phyloP scores from a whole-genome alignment of 352 stramenopile genomes.

The Phytophthora capsici region DNA sequence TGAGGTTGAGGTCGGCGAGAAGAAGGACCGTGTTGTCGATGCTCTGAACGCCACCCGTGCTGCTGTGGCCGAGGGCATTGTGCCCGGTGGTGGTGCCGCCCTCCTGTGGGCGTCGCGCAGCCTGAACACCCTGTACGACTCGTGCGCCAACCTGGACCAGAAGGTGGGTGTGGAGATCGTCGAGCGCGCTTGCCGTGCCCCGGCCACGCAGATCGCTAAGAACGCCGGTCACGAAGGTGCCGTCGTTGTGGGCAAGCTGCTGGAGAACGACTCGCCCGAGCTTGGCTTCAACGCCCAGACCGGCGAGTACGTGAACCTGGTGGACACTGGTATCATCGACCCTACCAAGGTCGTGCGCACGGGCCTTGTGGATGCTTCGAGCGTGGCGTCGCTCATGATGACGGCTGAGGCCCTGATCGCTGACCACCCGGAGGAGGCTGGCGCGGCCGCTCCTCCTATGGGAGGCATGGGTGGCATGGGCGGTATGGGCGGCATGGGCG shows the following conservation, averaged over 20 bases:
- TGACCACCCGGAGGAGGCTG: conserved; percentile 94
- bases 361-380: conserved; percentile 98
- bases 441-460: conserved; percentile 64
- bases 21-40: conserved; percentile 99
- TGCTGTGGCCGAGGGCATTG: conserved; percentile 99
- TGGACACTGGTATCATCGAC: conserved; percentile 98
- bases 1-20: conserved; percentile 99
- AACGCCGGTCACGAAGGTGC: conserved; percentile 99
- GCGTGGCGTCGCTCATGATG: conserved; percentile 98
- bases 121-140: conserved; percentile 89
- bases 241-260: conserved; percentile 98
- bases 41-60: conserved; percentile 99
- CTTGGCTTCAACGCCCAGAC: conserved; percentile 99
- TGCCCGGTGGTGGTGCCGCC: conserved; percentile 97
- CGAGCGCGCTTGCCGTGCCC: conserved; percentile 93
- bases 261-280: conserved; percentile 94
- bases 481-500: conserved; percentile 87
- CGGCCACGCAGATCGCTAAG: conserved; percentile 97
- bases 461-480: conserved; percentile 83
- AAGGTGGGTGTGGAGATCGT: conserved; percentile 99
- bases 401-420: conserved; percentile 99
- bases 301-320: conserved; percentile 98
- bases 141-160: conserved; percentile 96
- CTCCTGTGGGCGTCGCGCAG: conserved; percentile 97
- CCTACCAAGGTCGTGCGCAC: conserved; percentile 99